Base-by-base conservation (phyloP, 1,139 yeast genomes). In the Candida smagusa region DNA sequence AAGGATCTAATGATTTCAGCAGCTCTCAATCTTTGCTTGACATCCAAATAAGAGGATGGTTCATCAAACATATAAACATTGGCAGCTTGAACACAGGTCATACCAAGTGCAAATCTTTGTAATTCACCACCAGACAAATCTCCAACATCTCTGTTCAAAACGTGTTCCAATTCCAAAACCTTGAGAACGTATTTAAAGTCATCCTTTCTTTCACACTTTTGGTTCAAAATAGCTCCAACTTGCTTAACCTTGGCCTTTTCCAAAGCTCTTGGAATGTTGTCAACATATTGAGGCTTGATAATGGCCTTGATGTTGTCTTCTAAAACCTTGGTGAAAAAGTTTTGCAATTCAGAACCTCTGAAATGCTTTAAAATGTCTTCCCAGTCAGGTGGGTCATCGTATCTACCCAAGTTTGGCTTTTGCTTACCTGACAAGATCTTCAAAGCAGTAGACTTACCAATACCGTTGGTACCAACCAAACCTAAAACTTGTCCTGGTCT, bases 401-500 rank as follows among this genome's bases (percentile, higher is more conserved):
- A 92, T 56, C 82, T 77, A 40, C 98, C 98, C 63, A 92, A 72
- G 61, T 92, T 92, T 48, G 98, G 98, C 67, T 90, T 92, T 65
- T 90, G 95, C 65, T 90, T 92, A 59, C 97, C 98, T n/a, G 97
- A 95, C 53, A 92, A 77, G 59, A 92, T 90, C 70, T 92, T 92
- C 59, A 92, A 75, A 8, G 98, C 98, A n/a, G 98, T 92, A 9
- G 96, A 85, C 62, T 92, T 92, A 55, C 98, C 98, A 58, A 92
- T 92, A 88, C 98, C 98, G 73, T 92, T 92, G 42, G 97, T 87
- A 58, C 98, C 98, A 35, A 92, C 98, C 52, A 92, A 77, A 48
- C 98, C 98, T 50, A 92, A 75, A 34, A 92, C 98, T 68, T 92
- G 98, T 43, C 97, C 98, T 6, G 98, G 97, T 68, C 98, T 84